Conservation (phyloP, 108 stramenopile species). For the Ochromonas danica region DNA sequence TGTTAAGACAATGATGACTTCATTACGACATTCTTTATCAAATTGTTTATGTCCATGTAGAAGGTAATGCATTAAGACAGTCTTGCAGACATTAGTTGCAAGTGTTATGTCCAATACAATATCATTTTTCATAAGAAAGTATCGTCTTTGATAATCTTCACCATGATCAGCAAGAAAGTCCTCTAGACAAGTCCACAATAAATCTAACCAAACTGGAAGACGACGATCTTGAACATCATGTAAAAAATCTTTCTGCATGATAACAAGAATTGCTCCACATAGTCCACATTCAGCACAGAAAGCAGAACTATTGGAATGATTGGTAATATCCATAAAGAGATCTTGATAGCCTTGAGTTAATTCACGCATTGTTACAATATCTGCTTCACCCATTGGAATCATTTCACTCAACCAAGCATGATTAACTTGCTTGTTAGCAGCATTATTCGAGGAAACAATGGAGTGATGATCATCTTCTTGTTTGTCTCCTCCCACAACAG, state of each 20-base stretch:
- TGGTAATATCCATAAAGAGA: constrained; percentile 12
- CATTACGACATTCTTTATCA: constrained; percentile 31
- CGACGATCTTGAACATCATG: not conserved
- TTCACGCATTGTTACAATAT: not conserved
- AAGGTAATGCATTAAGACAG: not conserved
- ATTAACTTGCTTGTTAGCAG: too few species aligned
- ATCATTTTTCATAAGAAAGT: not conserved
- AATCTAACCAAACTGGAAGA: not conserved
- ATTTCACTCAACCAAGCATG: too few species aligned
- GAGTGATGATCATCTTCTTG: not conserved
- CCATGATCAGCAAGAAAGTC: not conserved
- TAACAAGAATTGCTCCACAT: not conserved
- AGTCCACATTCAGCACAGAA: not conserved
- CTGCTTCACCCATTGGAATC: not conserved
- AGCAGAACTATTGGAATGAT: not conserved
- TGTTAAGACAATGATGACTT: constrained; percentile 24
- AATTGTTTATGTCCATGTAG: constrained; percentile 23
- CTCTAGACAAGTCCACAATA: constrained; percentile 24
- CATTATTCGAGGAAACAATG: not conserved
- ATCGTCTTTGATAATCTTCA: not conserved
- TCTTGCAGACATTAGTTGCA: not conserved
- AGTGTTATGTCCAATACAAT: not conserved
- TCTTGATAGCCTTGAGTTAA: constrained; percentile 1
- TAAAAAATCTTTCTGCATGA: not conserved
- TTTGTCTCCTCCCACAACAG: not conserved